Evolutionary conservation across 345 rosid genomes (phyloP), one percentile per base, ranked within the genome.

Genomic region (Passiflora organensis): DNA sequence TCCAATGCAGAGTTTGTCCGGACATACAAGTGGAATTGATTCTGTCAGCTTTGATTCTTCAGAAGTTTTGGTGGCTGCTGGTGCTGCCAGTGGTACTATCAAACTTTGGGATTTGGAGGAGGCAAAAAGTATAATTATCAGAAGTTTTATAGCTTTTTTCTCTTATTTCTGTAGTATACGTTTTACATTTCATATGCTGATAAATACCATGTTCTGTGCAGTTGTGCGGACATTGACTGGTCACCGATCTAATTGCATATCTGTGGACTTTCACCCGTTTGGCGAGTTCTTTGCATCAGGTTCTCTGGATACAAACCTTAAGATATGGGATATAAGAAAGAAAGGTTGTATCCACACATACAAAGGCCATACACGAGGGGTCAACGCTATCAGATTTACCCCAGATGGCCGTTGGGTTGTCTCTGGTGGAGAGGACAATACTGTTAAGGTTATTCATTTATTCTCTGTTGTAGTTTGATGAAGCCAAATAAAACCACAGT

Each of bases 321-420:
- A 93, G 84, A 93, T 93, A 78, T 93, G 99, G 99, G 99, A 93
- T 70, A 85, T 93, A 67, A 73, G 99, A 52, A 89, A 86, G 75
- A 93, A 93, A 60, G 99, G 95, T 5, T 89, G 94, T 67, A 89
- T 93, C 71, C 99, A 93, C 74, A 93, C 99, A 13, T 93, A 88
- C 82, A 93, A 93, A 76, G 99, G 96, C 65, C 99, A 93, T 62
- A 89, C 96, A 43, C 85, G 99, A 48, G 99, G 99, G 14, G 96
- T 93, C 61, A 93, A 75, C 82, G 89, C 89, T 56, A 81, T 93
- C 60, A 86, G 99, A 74, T 93, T 89, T 67, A 93, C 99, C 58
- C 99, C 99, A 24, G 96, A 93, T 76, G 99, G 99, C 36, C 96
- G 99, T 22, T 93, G 99, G 99, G 90, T 93, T 73, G 99, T 93